These are phyloP conservation scores for Aspergillus egyptiacus DNA, from an alignment of 495 filamentous ascomycete genomes.

Conservation along the genomic window DNA sequence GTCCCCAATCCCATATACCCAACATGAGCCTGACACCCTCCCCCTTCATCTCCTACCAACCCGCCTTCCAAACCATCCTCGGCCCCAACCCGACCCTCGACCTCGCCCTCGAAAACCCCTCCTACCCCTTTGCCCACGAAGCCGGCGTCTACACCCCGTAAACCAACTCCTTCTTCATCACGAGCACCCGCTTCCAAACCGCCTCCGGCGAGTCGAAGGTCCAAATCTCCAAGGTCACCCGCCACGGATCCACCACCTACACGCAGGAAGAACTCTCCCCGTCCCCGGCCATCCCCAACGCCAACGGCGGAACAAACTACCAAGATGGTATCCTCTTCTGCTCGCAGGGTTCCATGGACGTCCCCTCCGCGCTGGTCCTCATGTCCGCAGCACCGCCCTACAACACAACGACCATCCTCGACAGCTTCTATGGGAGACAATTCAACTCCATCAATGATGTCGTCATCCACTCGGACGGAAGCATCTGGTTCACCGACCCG, in stretches of 20 bases:
- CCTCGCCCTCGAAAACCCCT: conserved; percentile 26
- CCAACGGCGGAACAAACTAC: conserved; percentile 49
- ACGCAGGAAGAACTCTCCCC: conserved; percentile 16
- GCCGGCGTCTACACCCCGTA: conserved; percentile 50
- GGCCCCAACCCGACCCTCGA: conserved; percentile 26
- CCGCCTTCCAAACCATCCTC: conserved; percentile 15
- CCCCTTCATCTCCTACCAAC: no score
- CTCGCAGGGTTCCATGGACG: conserved; percentile 45
- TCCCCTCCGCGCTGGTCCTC: conserved; percentile 47
- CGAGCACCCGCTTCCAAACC: conserved; percentile 37
- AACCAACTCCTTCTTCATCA: conserved; percentile 48
- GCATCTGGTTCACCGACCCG: conserved; percentile 61
- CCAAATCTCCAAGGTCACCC: conserved; percentile 31
- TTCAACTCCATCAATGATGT: conserved; percentile 60
- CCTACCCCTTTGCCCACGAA: conserved; percentile 51
- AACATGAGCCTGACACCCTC: no score
- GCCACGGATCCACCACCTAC: conserved; percentile 15
- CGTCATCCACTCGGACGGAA: conserved; percentile 45
- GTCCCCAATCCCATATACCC: no score
- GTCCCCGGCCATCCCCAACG: conserved; percentile 43
- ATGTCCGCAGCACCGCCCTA: conserved; percentile 32
- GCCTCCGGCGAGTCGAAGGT: conserved; percentile 20
- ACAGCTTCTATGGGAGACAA: conserved; percentile 51
- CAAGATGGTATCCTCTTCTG: conserved; percentile 39
- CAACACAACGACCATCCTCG: conserved; percentile 19